Percentiles rank a stretch among this genome's conserved stretches.
Conservation (phyloP, 1,139 yeast species). For the Scheffersomyces lignicola region DNA sequence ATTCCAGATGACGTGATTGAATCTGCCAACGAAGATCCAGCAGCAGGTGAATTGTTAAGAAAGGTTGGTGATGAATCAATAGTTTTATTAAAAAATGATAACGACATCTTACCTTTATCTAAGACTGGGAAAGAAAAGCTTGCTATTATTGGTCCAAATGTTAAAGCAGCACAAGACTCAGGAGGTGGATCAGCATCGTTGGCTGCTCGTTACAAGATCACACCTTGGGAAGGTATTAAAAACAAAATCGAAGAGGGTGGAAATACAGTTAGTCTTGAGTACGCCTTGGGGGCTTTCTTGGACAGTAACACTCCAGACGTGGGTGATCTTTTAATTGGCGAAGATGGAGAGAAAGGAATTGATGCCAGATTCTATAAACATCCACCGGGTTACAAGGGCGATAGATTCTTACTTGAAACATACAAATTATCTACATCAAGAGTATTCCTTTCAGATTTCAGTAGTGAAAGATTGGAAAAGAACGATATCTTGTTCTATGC, state of each 20-base stretch:
- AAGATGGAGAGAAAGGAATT: constrained; percentile 42
- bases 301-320: constrained; percentile 33
- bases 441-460: constrained; percentile 51
- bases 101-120: constrained; percentile 40
- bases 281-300: constrained; percentile 33
- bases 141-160: constrained; percentile 43
- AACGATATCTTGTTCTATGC: constrained; percentile 32
- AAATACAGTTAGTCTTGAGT: constrained; percentile 17
- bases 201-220: constrained; percentile 28
- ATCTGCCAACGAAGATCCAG: constrained; percentile 40
- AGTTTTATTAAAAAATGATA: constrained; percentile 54
- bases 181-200: constrained; percentile 43
- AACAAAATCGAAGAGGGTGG: constrained; percentile 25
- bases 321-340: constrained; percentile 17
- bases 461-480: constrained; percentile 24
- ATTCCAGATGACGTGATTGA: constrained; percentile 43
- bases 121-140: constrained; percentile 22
- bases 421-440: constrained; percentile 30
- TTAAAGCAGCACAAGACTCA: constrained; percentile 31
- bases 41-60: constrained; percentile 45
- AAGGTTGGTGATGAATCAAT: constrained; percentile 51
- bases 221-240: constrained; percentile 35
- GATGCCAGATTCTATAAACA: constrained; percentile 35
- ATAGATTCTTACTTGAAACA: constrained; percentile 39
- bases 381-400: constrained; percentile 29